phyloP scores from a whole-genome alignment of 1,284 basidiomycete genomes.

The Trametes versicolor region DNA sequence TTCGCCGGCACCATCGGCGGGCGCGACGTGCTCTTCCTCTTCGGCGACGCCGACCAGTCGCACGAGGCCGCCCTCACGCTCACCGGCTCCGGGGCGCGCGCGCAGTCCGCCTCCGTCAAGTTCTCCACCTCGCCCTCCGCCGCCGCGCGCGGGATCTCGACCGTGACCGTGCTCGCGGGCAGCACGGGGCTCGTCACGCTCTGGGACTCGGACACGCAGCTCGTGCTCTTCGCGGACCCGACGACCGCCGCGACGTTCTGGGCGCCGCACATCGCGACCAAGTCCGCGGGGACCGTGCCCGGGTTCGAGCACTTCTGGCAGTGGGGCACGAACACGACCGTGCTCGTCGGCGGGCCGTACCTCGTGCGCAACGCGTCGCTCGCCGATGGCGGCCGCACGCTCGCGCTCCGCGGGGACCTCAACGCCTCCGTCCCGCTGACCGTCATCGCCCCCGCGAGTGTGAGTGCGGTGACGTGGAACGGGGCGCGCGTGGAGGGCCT shows the following conservation, averaged over 20 bases:
- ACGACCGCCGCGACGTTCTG: slow-evolving; percentile 68
- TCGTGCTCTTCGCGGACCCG: slow-evolving; percentile 73
- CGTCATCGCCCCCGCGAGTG: slow-evolving; percentile 60
- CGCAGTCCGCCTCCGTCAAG: slow-evolving; percentile 42
- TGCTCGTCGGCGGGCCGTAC: slow-evolving; percentile 64
- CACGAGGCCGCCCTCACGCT: slow-evolving; percentile 65
- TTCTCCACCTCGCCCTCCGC: slow-evolving; percentile 20
- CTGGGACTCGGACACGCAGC: slow-evolving; percentile 71
- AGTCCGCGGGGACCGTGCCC: slow-evolving; percentile 29
- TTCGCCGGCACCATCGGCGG: slow-evolving; percentile 74
- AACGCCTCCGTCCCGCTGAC: slow-evolving; percentile 53
- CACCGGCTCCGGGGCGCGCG: slow-evolving; percentile 52
- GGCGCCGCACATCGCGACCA: slow-evolving; percentile 54
- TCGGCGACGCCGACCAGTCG: slow-evolving; percentile 66
- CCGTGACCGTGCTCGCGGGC: slow-evolving; percentile 64
- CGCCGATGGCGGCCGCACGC: slow-evolving; percentile 41
- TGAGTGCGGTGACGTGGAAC: slow-evolving; percentile 76
- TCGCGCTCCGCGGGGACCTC: slow-evolving; percentile 60
- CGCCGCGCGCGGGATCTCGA: slow-evolving; percentile 36
- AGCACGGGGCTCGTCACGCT: slow-evolving; percentile 67
- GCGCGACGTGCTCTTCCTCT: slow-evolving; percentile 75
- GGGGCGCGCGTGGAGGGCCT: slow-evolving; percentile 54
- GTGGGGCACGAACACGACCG: slow-evolving; percentile 60
- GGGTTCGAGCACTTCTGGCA: slow-evolving; percentile 57
- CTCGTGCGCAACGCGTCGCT: slow-evolving; percentile 62